These are phyloP conservation scores for Torulaspora franciscae DNA, from an alignment of 805 yeast species.

Conservation along the genomic window DNA sequence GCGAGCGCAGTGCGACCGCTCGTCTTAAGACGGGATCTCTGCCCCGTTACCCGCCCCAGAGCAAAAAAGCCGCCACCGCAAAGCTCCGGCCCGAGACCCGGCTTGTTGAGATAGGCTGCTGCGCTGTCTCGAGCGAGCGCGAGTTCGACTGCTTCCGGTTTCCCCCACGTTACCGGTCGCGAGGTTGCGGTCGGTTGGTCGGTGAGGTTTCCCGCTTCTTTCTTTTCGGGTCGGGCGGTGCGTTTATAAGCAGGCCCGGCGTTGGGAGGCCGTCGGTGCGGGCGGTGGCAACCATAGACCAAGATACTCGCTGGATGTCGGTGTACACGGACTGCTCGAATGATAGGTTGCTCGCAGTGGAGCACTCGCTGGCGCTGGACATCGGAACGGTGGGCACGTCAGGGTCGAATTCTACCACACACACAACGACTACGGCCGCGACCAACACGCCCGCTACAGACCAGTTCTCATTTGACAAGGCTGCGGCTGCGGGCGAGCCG, in stretches of 20 bases:
- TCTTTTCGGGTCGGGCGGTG: background rate
- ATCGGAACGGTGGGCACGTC: conserved; percentile 4
- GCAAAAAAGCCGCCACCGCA: background rate
- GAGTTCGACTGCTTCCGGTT: background rate
- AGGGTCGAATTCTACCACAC: conserved; percentile 1
- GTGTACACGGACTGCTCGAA: background rate
- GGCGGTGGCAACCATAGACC: too few species aligned
- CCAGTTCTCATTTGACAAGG: background rate
- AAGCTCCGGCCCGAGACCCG: background rate
- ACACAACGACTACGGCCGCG: conserved; percentile 4
- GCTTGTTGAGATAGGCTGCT: background rate
- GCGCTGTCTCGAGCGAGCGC: background rate
- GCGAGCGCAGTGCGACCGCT: too few species aligned
- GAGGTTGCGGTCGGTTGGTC: background rate
- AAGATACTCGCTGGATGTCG: background rate
- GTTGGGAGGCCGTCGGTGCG: background rate
- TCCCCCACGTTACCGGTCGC: background rate
- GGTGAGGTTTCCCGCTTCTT: background rate
- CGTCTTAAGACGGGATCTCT: too few species aligned
- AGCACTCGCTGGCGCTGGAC: conserved; percentile 7
- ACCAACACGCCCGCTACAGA: conserved; percentile 11
- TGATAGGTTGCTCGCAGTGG: background rate
- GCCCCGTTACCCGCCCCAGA: background rate
- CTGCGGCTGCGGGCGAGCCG: background rate
- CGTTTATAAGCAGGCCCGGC: background rate